Base-by-base conservation (phyloP, 2,329 filamentous ascomycete genomes). In the Neofusicoccum ribis region DNA sequence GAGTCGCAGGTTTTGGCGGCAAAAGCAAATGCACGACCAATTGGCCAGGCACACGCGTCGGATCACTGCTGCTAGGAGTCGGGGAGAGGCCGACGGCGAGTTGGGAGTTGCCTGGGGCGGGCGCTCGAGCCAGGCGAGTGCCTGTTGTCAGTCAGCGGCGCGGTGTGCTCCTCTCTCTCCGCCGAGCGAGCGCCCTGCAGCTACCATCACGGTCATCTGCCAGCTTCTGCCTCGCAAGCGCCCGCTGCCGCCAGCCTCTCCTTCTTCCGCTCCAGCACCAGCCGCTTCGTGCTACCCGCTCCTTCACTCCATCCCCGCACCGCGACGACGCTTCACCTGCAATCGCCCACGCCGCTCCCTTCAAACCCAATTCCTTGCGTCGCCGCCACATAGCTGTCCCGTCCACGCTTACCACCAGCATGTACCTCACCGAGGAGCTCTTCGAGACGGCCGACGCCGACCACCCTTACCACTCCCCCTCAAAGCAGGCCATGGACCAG, bases 361-460 rank as follows among this genome's bases (percentile, higher is more conserved):
- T 47, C 43, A 27, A 58, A 12, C 27, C 5, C 49, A 27, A 23
- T 54, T 58, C 50, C 43, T 31, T 20, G 27, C 43, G 8, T 31
- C 50, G 50, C n/a, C 50, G 5, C 50, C 34, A n/a, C 6, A 11
- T 15, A 49, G 36, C 46, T 27, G 51, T 34, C 15, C 4, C 15
- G 9, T 7, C 51, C n/a, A 5, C 34, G 11, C 9, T 14, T n/a
- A n/a, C 9, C 31, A 12, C 20, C 37, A 56, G 23, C 31, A 64
- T 64, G 62, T 64, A 64, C 51, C 43, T 64, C 20, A 64, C 62
- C 11, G 62, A 64, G 51, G 62, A 64, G 36, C 52, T 64, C 44
- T 64, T 64, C 51, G 44, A 59, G 44, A 39, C 51, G 11, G 43
- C 43, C 41, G 62, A 59, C 31, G 34, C 17, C n/a, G 58, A 17